These are phyloP conservation scores for Populus deltoides DNA, from an alignment of 345 rosid genomes.

Conservation along the genomic window DNA sequence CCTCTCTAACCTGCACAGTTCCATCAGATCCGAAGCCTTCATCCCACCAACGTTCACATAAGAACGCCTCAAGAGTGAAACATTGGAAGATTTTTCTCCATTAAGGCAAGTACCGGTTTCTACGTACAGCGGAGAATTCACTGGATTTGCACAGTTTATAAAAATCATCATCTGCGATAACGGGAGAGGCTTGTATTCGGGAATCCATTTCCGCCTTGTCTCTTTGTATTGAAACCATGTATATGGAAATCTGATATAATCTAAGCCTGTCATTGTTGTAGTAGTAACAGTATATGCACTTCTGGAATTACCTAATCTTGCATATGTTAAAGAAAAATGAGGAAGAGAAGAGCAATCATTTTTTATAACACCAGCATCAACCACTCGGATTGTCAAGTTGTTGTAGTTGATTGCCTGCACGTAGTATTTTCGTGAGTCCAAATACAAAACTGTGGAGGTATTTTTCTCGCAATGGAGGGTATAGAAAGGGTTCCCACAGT, in stretches of 20 bases:
- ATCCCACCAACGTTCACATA: not conserved
- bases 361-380: not conserved
- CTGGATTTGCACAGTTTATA: not conserved
- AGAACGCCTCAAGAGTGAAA: not conserved
- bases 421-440: constrained; percentile 12
- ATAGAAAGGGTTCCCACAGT: constrained; percentile 3
- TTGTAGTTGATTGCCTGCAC: constrained; percentile 16
- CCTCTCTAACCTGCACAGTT: not conserved
- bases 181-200: not conserved
- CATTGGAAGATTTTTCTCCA: not conserved
- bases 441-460: constrained; percentile 3
- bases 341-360: constrained; percentile 20
- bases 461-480: constrained; percentile 28
- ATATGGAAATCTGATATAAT: not conserved
- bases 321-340: not conserved
- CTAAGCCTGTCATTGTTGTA: accelerated
- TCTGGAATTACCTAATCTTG: not conserved
- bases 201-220: not conserved
- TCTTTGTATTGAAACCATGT: not conserved
- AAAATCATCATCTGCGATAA: not conserved
- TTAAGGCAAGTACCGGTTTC: constrained; percentile 3
- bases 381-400: constrained; percentile 12
- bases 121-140: constrained; percentile 5
- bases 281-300: not conserved
- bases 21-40: not conserved